phyloP scores from a whole-genome alignment of 805 yeast species.

The Teunomyces stri region DNA sequence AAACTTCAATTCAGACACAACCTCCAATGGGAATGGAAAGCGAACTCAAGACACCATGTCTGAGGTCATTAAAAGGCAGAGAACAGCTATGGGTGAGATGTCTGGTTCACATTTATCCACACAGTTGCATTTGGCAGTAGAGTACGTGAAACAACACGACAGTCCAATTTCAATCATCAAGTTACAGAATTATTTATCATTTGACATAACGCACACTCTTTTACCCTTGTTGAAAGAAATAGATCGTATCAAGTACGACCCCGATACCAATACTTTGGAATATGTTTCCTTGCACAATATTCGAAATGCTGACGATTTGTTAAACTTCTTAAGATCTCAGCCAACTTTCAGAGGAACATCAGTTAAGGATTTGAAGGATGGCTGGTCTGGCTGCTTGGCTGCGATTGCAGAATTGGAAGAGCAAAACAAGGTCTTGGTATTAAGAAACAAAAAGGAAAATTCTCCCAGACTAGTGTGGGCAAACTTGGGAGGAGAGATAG shows the following conservation, averaged over 20 bases:
- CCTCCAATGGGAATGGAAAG: constrained; percentile 6
- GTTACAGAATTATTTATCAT: constrained; percentile 63
- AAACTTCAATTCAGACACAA: background rate
- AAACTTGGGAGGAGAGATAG: constrained; percentile 71
- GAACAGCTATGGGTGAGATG: constrained; percentile 22
- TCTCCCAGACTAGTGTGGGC: constrained; percentile 94
- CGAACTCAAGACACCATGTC: constrained; percentile 20
- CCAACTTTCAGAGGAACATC: constrained; percentile 84
- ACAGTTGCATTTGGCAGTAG: constrained; percentile 86
- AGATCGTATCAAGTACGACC: constrained; percentile 72
- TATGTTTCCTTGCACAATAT: constrained; percentile 89
- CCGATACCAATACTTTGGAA: constrained; percentile 63
- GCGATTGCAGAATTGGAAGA: constrained; percentile 77
- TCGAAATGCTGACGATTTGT: constrained; percentile 71
- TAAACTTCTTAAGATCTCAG: constrained; percentile 72
- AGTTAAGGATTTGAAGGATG: constrained; percentile 80
- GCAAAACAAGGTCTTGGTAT: constrained; percentile 73
- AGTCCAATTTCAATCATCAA: constrained; percentile 65
- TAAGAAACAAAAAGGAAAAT: constrained; percentile 89
- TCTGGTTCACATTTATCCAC: constrained; percentile 75
- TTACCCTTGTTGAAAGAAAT: constrained; percentile 70
- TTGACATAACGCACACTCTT: constrained; percentile 59
- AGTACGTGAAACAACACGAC: constrained; percentile 73
- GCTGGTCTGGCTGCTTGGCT: constrained; percentile 88
- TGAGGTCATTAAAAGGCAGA: constrained; percentile 38